Percentiles rank a stretch among this genome's conserved stretches.
Conservation (phyloP, 1,284 basidiomycete species). For the Fomes fomentarius region DNA sequence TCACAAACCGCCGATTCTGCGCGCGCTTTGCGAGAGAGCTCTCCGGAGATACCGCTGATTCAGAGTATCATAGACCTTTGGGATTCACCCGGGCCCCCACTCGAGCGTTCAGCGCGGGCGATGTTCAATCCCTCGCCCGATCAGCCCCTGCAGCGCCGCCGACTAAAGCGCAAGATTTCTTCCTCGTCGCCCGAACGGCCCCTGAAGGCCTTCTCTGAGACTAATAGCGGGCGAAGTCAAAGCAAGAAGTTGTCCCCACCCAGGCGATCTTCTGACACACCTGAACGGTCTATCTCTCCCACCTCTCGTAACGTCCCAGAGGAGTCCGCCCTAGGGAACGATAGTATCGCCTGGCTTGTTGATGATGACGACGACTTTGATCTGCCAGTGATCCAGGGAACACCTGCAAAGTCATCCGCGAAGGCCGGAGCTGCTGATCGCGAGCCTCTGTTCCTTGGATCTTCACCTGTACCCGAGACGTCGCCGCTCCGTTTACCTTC, state of each 20-base stretch:
- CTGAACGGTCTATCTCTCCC: slow-evolving; percentile 13
- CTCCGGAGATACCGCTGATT: too few species aligned
- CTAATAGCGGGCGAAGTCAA: slow-evolving; percentile 10
- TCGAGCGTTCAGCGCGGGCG: slow-evolving; percentile 5
- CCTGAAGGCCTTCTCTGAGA: slow-evolving; percentile 10
- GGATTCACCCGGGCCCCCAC: slow-evolving; percentile 13
- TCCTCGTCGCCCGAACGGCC: slow-evolving; percentile 16
- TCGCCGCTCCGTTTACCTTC: slow-evolving; percentile 1
- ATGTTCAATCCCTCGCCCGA: slow-evolving; percentile 19
- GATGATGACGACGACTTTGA: slow-evolving; percentile 52
- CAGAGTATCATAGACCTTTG: slow-evolving; percentile 33
- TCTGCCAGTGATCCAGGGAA: slow-evolving; percentile 46
- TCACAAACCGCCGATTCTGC: too few species aligned
- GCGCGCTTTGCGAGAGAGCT: neutral
- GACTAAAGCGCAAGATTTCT: neutral
- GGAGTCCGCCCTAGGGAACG: slow-evolving; percentile 4
- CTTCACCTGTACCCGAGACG: slow-evolving; percentile 3
- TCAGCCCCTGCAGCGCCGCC: slow-evolving; percentile 1
- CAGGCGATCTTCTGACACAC: slow-evolving; percentile 13
- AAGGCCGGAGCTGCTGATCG: neutral
- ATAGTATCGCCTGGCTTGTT: slow-evolving; percentile 64
- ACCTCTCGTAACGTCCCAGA: slow-evolving; percentile 18
- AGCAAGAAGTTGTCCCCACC: neutral
- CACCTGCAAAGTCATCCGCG: neutral
- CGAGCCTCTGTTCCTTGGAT: slow-evolving; percentile 19